phyloP scores from a whole-genome alignment of 345 rosid genomes.

The Populus alba region DNA sequence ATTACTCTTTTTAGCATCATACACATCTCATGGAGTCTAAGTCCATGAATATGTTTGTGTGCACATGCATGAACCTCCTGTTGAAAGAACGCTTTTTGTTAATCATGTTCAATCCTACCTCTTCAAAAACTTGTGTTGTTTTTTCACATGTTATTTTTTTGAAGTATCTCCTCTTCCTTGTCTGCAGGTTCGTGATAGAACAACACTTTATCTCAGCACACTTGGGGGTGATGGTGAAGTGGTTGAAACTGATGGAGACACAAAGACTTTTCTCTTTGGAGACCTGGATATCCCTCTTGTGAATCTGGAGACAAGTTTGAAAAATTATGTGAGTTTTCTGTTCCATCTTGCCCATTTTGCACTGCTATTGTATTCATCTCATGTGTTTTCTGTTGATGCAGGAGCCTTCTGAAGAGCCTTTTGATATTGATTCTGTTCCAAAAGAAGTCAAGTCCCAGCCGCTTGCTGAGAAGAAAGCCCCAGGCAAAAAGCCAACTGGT shows the following conservation, averaged over 20 bases:
- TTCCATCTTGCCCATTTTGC: conserved; percentile 5
- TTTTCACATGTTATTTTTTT: background rate
- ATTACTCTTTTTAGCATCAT: background rate
- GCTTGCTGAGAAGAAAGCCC: conserved; percentile 88
- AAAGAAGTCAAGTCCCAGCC: conserved; percentile 84
- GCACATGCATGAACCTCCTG: background rate
- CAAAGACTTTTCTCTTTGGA: conserved; percentile 75
- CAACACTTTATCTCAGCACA: conserved; percentile 81
- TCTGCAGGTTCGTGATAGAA: conserved; percentile 92
- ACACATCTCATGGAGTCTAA: background rate
- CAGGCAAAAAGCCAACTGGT: conserved; percentile 84
- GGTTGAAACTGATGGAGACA: conserved; percentile 57
- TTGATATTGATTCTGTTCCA: conserved; percentile 80
- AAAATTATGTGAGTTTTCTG: conserved; percentile 67
- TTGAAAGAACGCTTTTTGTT: background rate
- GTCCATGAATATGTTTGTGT: background rate
- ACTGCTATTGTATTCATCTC: conserved; percentile 12
- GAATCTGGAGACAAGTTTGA: conserved; percentile 89
- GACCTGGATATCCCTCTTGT: conserved; percentile 74
- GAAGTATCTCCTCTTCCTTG: background rate
- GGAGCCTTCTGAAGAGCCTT: conserved; percentile 83
- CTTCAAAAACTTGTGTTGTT: background rate
- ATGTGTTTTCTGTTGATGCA: conserved; percentile 23
- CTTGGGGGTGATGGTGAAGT: conserved; percentile 67
- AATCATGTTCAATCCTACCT: background rate